Evolutionary conservation across 2,329 filamentous ascomycete species (phyloP), one percentile per base, ranked within the genome.

Genomic region (Triangularia setosa): DNA sequence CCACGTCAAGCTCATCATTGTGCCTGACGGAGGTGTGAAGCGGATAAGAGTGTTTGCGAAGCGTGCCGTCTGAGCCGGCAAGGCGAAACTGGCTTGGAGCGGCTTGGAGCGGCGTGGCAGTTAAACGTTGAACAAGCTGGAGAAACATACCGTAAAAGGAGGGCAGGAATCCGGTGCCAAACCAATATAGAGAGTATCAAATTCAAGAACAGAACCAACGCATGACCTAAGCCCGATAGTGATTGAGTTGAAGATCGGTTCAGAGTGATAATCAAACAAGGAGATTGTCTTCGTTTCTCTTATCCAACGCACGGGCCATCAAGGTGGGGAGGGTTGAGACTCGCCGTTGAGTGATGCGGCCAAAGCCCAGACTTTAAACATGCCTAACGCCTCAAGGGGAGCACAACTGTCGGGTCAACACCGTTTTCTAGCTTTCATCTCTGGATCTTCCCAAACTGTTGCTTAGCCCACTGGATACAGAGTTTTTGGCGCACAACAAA

Each of bases 11-110:
- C 81, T 98, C 75, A 90, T 92, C 33, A 95, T 97, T 75, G 92
- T 97, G 70, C 94, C 94, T 0, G 93, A 98, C 76, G 93, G 94
- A 33, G 93, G 94, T 24, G 90, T 97, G 2, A 97, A 96, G 86
- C 83, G 93, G 68, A 84, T 97, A 69, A 86, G 92, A 55, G 87
- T 94, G 1, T 88, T 91, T 75, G 91, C 90, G 2, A 87, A 83
- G 73, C 82, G 87, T 69, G 79, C 77, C n/a, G 65, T 71, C 24
- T 71, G 58, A 33, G 27, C 21, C 18, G 27, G n/a, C 21, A 8
- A 14, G 14, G n/a, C 62, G 59, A 64, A 61, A 64, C 52, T 7
- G 16, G 11, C 14, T 21, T 54, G 58, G 33, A 44, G 62, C 16
- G 16, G 11, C 14, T 21, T 54, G 58, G 33, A 44, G 62, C 16